These are phyloP conservation scores for Pseudogymnoascus sp. DNA, from an alignment of 2,329 filamentous ascomycete genomes.

Conservation along the genomic window DNA sequence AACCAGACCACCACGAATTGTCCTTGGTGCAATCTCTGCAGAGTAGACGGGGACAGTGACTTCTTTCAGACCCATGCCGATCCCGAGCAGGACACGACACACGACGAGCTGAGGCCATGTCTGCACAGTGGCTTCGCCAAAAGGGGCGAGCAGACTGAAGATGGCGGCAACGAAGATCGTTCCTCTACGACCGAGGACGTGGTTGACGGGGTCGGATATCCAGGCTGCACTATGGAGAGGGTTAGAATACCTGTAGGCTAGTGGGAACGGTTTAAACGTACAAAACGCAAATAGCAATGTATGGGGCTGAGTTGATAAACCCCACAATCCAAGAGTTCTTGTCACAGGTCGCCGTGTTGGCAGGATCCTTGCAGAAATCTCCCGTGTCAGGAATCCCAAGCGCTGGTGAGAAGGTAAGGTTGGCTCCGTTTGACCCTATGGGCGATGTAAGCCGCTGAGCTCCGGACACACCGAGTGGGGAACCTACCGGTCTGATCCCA, in stretches of 20 bases:
- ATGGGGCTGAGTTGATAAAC: slow-evolving; percentile 49
- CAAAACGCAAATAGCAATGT: slow-evolving; percentile 39
- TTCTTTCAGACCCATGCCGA: slow-evolving; percentile 53
- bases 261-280: slow-evolving; percentile 8
- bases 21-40: slow-evolving; percentile 46
- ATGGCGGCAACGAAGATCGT: slow-evolving; percentile 72
- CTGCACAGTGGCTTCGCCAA: slow-evolving; percentile 51
- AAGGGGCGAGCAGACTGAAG: slow-evolving; percentile 42
- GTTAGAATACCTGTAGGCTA: slow-evolving; percentile 26
- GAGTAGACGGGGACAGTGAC: slow-evolving; percentile 43
- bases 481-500: slow-evolving; percentile 40
- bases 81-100: slow-evolving; percentile 47
- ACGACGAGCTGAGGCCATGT: slow-evolving; percentile 51
- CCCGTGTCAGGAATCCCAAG: slow-evolving; percentile 30
- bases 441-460: slow-evolving; percentile 44
- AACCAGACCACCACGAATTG: slow-evolving; percentile 56
- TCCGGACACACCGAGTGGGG: slow-evolving; percentile 28
- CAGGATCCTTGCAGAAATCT: background rate
- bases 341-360: slow-evolving; percentile 11
- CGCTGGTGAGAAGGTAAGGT: slow-evolving; percentile 32
- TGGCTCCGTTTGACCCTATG: slow-evolving; percentile 40
- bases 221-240: slow-evolving; percentile 48
- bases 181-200: slow-evolving; percentile 57
- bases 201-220: slow-evolving; percentile 58
- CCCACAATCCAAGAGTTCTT: slow-evolving; percentile 45